Base-by-base conservation (phyloP, 2,329 filamentous ascomycete species). In the Rutstroemia sp. region DNA sequence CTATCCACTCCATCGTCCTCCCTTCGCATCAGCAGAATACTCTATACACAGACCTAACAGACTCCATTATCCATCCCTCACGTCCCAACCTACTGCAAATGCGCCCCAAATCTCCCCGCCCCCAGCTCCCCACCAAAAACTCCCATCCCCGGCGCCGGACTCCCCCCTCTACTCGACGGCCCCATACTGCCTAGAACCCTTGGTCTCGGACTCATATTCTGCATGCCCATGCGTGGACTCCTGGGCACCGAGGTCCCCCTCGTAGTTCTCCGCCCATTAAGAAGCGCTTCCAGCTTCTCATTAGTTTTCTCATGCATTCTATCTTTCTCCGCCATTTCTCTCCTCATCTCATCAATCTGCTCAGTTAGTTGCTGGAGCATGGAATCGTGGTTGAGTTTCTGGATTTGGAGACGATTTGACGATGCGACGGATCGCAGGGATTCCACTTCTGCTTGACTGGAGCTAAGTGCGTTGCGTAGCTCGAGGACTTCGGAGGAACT, bases 241-340 rank as follows among this genome's bases (percentile, higher is more conserved):
- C 65, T 52, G 4, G 68, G 67, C 3, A 64, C 61, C 42, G 61
- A 64, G 2, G 65, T 62, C 3, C 66, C 67, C 50, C 68, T 61
- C 2, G 65, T 67, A 5, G 56, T 58, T 65, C 63, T 73, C 66
- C 51, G 66, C 60, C 75, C 77, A 74, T 62, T 78, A 67, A 42
- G 67, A 25, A 60, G 64, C 65, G 58, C 70, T 65, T 14, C 74
- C 71, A 67, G 48, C 48, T 69, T 65, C 25, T 67, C 66, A 8
- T 72, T 71, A 16, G 72, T 70, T 42, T 74, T 73, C 7, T 73
- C 72, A 14, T 61, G 58, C 47, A 73, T 71, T 3, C 67, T 70
- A 6, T 73, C 70, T 54, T 78, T 58, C 36, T 64, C 61, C 1
- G 54, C 59, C 2, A 62, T 60, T 34, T 63, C 59, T 10, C 46